Percentiles rank a stretch among this genome's conserved stretches.
These are phyloP conservation scores for Naematelia aurantialba DNA, from an alignment of 768 basidiomycete species.

Conservation along the genomic window DNA sequence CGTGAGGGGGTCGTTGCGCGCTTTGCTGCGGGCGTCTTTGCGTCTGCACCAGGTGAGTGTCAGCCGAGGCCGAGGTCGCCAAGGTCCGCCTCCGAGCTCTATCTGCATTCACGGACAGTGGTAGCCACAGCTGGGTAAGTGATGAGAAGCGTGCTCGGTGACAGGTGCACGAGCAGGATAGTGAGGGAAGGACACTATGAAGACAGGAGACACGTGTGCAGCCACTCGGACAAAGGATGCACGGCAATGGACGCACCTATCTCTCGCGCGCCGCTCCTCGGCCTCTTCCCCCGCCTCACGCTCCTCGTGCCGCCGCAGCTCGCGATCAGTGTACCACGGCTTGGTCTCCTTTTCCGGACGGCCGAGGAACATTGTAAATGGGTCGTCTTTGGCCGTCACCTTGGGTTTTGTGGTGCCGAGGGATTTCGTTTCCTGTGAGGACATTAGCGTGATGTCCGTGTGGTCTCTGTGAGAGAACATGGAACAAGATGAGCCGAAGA, in stretches of 20 bases:
- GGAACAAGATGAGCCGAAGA: too few species aligned
- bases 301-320: conserved; percentile 45
- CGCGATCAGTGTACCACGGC: conserved; percentile 50
- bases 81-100: too few species aligned
- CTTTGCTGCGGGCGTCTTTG: conserved; percentile 42
- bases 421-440: conserved; percentile 1
- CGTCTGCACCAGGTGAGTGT: conserved; percentile 23
- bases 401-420: conserved; percentile 34
- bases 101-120: too few species aligned
- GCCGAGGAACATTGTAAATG: conserved; percentile 50
- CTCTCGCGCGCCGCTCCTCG: conserved; percentile 33
- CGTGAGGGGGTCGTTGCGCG: conserved; percentile 44
- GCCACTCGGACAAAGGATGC: background rate
- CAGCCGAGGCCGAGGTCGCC: too few species aligned
- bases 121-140: too few species aligned
- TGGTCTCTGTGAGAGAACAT: background rate
- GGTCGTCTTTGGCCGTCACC: conserved; percentile 41
- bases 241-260: conserved; percentile 8
- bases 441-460: background rate
- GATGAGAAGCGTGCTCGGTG: too few species aligned
- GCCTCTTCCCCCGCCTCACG: conserved; percentile 46
- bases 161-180: too few species aligned
- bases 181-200: background rate
- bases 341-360: conserved; percentile 49
- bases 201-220: background rate